These are phyloP conservation scores for Diplodia corticola DNA, from an alignment of 2,329 filamentous ascomycete species.

Conservation along the genomic window DNA sequence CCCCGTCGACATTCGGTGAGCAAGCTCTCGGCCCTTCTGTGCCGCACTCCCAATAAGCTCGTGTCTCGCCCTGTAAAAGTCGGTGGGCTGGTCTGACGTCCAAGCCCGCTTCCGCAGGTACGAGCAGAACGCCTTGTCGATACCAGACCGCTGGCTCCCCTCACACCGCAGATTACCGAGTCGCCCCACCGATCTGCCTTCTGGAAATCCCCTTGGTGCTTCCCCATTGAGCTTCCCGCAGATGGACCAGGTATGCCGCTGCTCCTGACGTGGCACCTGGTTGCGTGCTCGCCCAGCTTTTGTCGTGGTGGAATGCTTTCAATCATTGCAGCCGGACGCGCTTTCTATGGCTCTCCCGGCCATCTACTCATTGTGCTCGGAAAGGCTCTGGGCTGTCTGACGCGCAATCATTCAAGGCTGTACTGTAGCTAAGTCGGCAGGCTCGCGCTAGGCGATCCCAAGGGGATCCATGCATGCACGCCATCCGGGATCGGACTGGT, in stretches of 20 bases:
- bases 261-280: constrained; percentile 6
- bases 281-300: neutral
- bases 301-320: neutral
- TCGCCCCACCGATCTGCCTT: constrained; percentile 7
- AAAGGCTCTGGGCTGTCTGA: too few species aligned
- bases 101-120: neutral
- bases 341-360: neutral
- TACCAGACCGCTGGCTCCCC: constrained; percentile 3
- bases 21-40: neutral
- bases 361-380: neutral
- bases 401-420: neutral
- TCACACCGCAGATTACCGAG: constrained; percentile 11
- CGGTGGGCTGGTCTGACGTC: neutral
- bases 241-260: neutral
- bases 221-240: neutral
- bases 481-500: neutral
- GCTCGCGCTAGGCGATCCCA: too few species aligned
- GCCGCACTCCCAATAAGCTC: neutral
- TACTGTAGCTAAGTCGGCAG: too few species aligned
- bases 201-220: neutral
- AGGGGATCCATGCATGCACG: neutral
- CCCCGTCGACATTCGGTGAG: neutral
- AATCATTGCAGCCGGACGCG: neutral
- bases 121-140: neutral
- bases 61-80: neutral